Evolutionary conservation across 2,329 filamentous ascomycete genomes (phyloP), one percentile per base, ranked within the genome.

Genomic region (Beauveria caledonica): DNA sequence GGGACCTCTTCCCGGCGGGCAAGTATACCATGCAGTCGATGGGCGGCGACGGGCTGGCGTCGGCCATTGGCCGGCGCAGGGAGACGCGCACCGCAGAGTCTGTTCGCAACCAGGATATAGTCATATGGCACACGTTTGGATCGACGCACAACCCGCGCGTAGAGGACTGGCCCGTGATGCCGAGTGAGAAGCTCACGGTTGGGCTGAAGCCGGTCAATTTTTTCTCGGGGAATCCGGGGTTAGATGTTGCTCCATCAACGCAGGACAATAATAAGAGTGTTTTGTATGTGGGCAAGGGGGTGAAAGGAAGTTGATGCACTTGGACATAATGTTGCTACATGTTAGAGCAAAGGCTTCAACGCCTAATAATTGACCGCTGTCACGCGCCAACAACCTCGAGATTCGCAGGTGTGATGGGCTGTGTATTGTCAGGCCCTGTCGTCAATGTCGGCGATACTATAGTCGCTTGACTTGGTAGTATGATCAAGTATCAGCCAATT

Each of bases 91-190:
- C 8, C 72, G 76, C 33, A 74, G 80, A 50, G 68, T 78, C 29
- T 65, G 79, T 70, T 72, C 64, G 73, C 53, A 64, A 86, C 62
- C 72, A 77, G 21, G 79, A 84, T 46, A 76, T 84, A 45, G 80
- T 86, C 1, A 71, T 86, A 5, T 86, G 81, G 80, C 77, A 83
- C 19, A 80, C 82, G 3, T 80, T 79, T 66, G 76, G 85, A 19
- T 80, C 86, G 27, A 88, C 86, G 39, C 86, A 88, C 64, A 82
- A 86, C 25, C 84, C 85, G 0, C 76, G 85, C 0, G 78, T 82
- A 11, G 86, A 88, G 65, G 86, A 88, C 66, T 88, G 86, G 75
- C 86, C 85, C 0, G 83, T 87, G 5, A 88, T 88, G 86, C 86
- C 85, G 0, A 79, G 76, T 62, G 86, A 88, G 68, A 79, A 75